Percentiles rank a stretch among this genome's conserved stretches.
phyloP scores from a whole-genome alignment of 148 eudicot genomes.

The Chenopodium formosanum region DNA sequence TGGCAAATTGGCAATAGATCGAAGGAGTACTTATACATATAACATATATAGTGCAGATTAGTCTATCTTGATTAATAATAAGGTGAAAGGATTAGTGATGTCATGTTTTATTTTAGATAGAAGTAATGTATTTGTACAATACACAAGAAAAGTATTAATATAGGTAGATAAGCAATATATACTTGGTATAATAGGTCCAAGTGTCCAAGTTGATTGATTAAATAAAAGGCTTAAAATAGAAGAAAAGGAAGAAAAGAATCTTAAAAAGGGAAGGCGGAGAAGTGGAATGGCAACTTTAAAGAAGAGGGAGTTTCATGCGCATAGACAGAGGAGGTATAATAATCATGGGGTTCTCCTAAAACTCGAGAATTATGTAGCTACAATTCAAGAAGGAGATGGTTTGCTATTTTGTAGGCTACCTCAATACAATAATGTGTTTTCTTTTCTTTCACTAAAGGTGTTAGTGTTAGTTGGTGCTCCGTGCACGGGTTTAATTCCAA shows the following conservation, averaged over 20 bases:
- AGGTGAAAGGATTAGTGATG: background rate
- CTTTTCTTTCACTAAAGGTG: no score
- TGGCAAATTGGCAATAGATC: no score
- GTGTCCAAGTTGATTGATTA: background rate
- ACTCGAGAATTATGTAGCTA: background rate
- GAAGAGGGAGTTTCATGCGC: slow-evolving; percentile 9
- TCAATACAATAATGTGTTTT: no score
- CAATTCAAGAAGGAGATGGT: no score
- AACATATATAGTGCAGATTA: background rate
- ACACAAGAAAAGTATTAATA: background rate
- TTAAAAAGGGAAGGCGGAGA: background rate
- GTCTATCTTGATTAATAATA: background rate
- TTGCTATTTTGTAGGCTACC: no score
- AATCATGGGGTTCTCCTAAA: background rate
- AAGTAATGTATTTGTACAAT: no score
- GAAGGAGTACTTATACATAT: background rate
- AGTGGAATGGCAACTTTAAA: slow-evolving; percentile 23
- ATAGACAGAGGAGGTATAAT: background rate
- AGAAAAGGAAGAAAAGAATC: background rate
- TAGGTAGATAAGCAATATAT: background rate
- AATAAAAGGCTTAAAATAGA: background rate
- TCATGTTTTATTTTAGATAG: background rate
- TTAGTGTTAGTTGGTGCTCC: no score
- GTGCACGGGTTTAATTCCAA: no score
- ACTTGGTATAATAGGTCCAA: background rate